phyloP scores from a whole-genome alignment of 108 stramenopile genomes.

The Bacterosira constricta region DNA sequence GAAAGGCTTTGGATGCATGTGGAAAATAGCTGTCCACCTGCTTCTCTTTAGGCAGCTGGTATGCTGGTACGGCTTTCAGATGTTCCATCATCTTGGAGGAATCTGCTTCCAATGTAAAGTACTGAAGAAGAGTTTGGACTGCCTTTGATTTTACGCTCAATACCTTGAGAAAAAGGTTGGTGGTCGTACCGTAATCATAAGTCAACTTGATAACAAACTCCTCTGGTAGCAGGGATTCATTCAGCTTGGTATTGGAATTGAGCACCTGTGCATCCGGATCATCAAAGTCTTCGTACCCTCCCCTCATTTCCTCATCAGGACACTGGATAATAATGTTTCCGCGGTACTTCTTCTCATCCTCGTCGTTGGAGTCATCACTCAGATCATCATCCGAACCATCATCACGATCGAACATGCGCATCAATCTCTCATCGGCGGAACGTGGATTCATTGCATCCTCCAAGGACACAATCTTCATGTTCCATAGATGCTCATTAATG shows the following conservation, averaged over 20 bases:
- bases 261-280: constrained; percentile 6
- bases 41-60: constrained; percentile 33
- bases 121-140: constrained; percentile 7
- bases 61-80: constrained; percentile 32
- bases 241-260: constrained; percentile 6
- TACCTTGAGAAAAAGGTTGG: constrained; percentile 37
- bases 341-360: constrained; percentile 22
- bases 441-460: constrained; percentile 24
- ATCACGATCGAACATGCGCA: no score
- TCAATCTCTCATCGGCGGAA: no score
- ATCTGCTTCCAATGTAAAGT: constrained; percentile 28
- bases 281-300: constrained; percentile 2
- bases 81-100: not conserved
- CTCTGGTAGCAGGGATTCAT: constrained; percentile 7
- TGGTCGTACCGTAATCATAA: constrained; percentile 43
- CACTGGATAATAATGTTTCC: not conserved
- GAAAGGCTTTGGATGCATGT: constrained; percentile 35
- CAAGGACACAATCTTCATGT: constrained; percentile 22
- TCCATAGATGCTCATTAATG: constrained; percentile 37
- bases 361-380: constrained; percentile 18
- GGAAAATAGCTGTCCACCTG: constrained; percentile 45
- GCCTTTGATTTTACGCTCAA: constrained; percentile 16
- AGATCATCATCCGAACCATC: not conserved
- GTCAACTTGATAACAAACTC: constrained; percentile 24
- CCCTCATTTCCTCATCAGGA: not conserved